Base-by-base conservation (phyloP, 768 basidiomycete genomes). In the Boletus vinaceobasis region DNA sequence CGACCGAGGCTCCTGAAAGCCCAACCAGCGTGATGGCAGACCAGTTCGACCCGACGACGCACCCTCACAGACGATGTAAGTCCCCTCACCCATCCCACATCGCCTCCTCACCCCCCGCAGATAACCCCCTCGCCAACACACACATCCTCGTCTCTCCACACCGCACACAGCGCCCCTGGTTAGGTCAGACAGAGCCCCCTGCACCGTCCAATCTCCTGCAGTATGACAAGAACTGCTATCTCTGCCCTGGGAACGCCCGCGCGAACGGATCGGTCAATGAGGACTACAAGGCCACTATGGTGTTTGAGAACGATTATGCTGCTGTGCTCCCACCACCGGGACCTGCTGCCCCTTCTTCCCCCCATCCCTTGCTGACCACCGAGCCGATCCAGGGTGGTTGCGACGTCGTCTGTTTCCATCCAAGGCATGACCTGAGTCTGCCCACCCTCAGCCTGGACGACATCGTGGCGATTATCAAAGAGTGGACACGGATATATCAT, bases 111-210 rank as follows among this genome's bases (percentile, higher is more conserved):
- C 36, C 26, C 21, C 48, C 52, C 43, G 14, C 64, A 93, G 91
- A 82, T 67, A 95, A 95, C 64, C 90, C 93, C 4, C 79, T 95
- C 54, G 85, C 82, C 1, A 79, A 82, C 55, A 86, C 87, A 61
- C 78, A 90, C 65, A 74, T 93, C 51, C 83, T 95, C 33, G 88
- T 93, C 35, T 93, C 92, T 37, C 91, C 93, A 0, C 93, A 96
- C 70, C 87, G 94, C 48, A 91, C 79, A 8, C 92, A 90, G 64
- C 84, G 94, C 19, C 94, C 94, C 14, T 97, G 94, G 94, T 79
- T 86, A 38, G 93, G 93, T 31, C 91, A 95, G 67, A 83, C 84
- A 1, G 93, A 96, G 58, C 69, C 83, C 1, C 78, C 86, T 0
- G 79, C 85, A 53, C 44, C 76, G 1, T 64, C 73, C 7, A 66